phyloP scores from a whole-genome alignment of 345 rosid species.

The Barbarea vulgaris region DNA sequence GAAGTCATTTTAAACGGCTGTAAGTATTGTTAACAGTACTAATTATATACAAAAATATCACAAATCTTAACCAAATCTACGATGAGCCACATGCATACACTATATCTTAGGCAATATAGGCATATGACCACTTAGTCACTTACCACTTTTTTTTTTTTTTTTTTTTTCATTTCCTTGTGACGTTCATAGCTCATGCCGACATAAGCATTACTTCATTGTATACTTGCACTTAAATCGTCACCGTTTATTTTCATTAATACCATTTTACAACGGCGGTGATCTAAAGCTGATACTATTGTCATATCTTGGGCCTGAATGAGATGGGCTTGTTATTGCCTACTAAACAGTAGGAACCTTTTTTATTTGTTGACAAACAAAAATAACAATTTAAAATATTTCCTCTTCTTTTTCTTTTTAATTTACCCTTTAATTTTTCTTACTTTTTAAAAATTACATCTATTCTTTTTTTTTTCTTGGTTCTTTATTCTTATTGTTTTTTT shows the following conservation, averaged over 20 bases:
- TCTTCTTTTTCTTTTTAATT: neutral
- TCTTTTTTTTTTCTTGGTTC: conserved; percentile 24
- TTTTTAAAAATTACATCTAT: neutral
- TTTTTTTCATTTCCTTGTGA: neutral
- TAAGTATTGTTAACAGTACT: neutral
- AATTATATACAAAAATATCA: neutral
- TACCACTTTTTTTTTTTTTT: neutral
- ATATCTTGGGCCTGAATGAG: neutral
- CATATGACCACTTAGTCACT: conserved; percentile 13
- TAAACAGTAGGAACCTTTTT: neutral
- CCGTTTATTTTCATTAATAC: neutral
- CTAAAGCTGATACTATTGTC: neutral
- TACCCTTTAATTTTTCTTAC: neutral
- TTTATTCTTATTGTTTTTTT: conserved; percentile 8
- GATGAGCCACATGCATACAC: conserved; percentile 31
- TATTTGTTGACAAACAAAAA: neutral
- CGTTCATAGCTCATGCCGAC: conserved; percentile 25
- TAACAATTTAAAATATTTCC: neutral
- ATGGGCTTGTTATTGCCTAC: neutral
- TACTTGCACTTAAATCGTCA: neutral
- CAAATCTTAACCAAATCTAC: conserved; percentile 6
- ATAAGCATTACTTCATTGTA: conserved; percentile 20
- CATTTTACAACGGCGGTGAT: conserved; percentile 24
- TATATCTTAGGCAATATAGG: conserved; percentile 12
- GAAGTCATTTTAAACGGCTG: neutral